Evolutionary conservation across 2,329 filamentous ascomycete genomes (phyloP).

Genomic region (Sarocladium strictum): DNA sequence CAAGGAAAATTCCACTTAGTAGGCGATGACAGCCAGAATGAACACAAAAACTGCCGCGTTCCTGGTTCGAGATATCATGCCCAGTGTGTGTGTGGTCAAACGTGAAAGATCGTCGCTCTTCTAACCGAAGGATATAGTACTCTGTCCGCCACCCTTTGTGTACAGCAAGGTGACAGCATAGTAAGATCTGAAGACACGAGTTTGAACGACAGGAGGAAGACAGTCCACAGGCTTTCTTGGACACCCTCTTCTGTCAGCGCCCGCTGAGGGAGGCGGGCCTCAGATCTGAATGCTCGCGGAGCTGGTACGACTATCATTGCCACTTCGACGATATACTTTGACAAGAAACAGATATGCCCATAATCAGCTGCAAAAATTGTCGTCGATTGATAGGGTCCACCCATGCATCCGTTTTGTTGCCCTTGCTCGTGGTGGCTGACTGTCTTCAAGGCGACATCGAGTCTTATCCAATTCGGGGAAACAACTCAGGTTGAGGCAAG

Average conservation of each 20-base stretch:
- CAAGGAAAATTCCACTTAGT: too few species aligned
- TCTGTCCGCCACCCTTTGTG: too few species aligned
- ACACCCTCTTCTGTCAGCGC: background rate
- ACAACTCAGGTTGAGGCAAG: background rate
- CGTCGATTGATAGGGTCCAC: background rate
- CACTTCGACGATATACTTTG: background rate
- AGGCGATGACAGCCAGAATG: too few species aligned
- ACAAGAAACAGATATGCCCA: background rate
- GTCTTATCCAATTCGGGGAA: background rate
- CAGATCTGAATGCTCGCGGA: background rate
- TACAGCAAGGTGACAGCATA: too few species aligned
- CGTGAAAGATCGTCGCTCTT: too few species aligned
- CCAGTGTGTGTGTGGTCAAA: too few species aligned
- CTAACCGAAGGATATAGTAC: too few species aligned
- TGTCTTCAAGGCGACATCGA: background rate
- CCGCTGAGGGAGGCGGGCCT: background rate
- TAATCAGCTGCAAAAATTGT: background rate
- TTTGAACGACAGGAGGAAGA: background rate
- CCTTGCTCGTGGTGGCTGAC: background rate
- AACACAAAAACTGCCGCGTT: too few species aligned
- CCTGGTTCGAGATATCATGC: too few species aligned
- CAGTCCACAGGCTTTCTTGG: background rate
- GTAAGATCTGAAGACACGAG: too few species aligned
- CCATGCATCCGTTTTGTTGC: background rate
- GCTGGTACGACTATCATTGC: slow-evolving; percentile 1